Base-by-base conservation (phyloP, 2,329 filamentous ascomycete species). In the Aspergillus niger region DNA sequence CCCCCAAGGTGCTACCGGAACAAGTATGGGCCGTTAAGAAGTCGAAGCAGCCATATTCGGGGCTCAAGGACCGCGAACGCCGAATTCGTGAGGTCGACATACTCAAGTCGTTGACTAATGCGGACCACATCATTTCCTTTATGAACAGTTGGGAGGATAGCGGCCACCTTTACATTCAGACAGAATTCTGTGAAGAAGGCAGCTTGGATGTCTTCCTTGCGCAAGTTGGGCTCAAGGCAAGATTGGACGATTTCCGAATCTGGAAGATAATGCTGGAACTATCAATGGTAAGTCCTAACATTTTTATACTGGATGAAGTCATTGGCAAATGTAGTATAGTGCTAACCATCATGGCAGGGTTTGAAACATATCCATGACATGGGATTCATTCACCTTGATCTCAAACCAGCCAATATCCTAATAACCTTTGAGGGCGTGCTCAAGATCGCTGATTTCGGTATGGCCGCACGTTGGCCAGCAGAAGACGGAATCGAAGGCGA, bases 211-310 rank as follows among this genome's bases (percentile, higher is more conserved):
- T 87, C 15, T 99, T 98, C 73, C 83, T 99, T 30, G 85, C 86
- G n/a, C 86, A 90, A 60, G 87, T 92, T 62, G 95, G 95, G 24
- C 84, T 89, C 63, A 92, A 91, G 73, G 93, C 92, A 50, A 86
- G 94, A 68, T 80, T 99, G 66, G 95, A 99, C 76, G 95, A 98
- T 75, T 99, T 99, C 79, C 87, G 95, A 63, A 97, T 98, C 76
- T 99, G 95, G 92, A 99, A 99, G 80, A 94, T 98, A 60, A 81
- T 98, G 69, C 85, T 97, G 44, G 95, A 99, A 75, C 78, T 97
- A 61, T 85, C 89, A 70, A 81, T 90, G 82, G 92, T 95, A 85
- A 32, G 55, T 28, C 36, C 36, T n/a, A 3, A 30, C 39, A 10
- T 51, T 5, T 15, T 32, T 13, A 39, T 17, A n/a, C 32, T 15